phyloP scores from a whole-genome alignment of 805 yeast genomes.

The Barnettozyma siamensis region DNA sequence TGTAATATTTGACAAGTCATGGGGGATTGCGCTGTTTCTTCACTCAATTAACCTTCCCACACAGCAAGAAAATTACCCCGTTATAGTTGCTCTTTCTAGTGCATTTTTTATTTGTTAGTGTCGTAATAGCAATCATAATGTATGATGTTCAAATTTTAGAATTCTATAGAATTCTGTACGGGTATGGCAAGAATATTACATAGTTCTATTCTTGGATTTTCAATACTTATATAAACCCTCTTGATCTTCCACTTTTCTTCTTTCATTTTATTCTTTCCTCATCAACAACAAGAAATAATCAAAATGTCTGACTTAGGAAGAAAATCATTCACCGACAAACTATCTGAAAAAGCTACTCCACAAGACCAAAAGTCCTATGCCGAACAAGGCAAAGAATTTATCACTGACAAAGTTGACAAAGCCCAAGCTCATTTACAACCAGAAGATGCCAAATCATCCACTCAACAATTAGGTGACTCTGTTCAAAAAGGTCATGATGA shows the following conservation, averaged over 20 bases:
- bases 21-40: no score
- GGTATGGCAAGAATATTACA: no score
- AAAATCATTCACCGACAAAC: slow-evolving; percentile 69
- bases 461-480: slow-evolving; percentile 65
- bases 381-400: slow-evolving; percentile 66
- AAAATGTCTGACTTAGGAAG: slow-evolving; percentile 55
- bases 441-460: slow-evolving; percentile 58
- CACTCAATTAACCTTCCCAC: no score
- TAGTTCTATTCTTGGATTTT: background rate
- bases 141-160: background rate
- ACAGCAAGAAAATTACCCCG: no score
- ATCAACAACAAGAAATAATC: background rate
- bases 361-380: slow-evolving; percentile 58
- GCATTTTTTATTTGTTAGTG: no score
- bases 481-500: slow-evolving; percentile 51
- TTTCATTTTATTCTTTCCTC: background rate
- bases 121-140: background rate
- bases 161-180: no score
- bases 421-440: slow-evolving; percentile 56
- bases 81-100: no score
- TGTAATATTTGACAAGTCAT: no score
- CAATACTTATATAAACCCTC: background rate
- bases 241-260: background rate
- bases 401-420: slow-evolving; percentile 63
- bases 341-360: slow-evolving; percentile 62